phyloP scores from a whole-genome alignment of 1,284 basidiomycete genomes.

The Termitomyces sp. region DNA sequence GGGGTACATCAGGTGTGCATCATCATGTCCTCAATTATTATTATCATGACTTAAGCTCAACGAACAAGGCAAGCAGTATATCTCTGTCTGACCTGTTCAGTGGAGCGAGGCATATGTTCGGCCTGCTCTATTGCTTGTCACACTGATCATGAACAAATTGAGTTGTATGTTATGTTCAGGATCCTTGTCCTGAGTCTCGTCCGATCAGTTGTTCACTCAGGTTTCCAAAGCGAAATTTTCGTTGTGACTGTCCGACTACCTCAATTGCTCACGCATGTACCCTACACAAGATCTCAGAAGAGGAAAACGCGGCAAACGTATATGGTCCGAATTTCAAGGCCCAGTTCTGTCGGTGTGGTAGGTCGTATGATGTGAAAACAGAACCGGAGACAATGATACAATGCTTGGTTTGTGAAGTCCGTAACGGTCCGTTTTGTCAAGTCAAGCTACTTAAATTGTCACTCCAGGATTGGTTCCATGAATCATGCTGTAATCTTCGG shows the following conservation, averaged over 20 bases:
- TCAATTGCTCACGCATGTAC: slow-evolving; percentile 56
- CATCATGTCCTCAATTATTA: background rate
- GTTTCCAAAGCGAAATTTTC: slow-evolving; percentile 75
- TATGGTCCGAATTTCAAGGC: slow-evolving; percentile 71
- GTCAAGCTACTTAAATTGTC: slow-evolving; percentile 11
- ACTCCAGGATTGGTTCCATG: slow-evolving; percentile 78
- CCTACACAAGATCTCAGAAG: slow-evolving; percentile 49
- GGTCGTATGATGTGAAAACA: slow-evolving; percentile 61
- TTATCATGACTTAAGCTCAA: background rate
- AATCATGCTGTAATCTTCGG: slow-evolving; percentile 76
- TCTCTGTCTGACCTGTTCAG: slow-evolving; percentile 67
- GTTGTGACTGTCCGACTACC: slow-evolving; percentile 74
- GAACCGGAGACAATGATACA: slow-evolving; percentile 82
- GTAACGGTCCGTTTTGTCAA: slow-evolving; percentile 20
- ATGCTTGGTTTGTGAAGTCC: slow-evolving; percentile 75
- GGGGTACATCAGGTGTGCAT: slow-evolving; percentile 46
- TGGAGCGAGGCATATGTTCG: slow-evolving; percentile 58
- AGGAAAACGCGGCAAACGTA: slow-evolving; percentile 50
- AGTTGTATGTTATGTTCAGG: slow-evolving; percentile 39
- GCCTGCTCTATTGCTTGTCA: slow-evolving; percentile 83
- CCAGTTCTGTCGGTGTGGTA: slow-evolving; percentile 67
- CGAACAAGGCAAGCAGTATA: slow-evolving; percentile 61
- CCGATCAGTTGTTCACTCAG: slow-evolving; percentile 22
- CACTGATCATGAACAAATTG: slow-evolving; percentile 74
- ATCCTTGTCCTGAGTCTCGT: background rate